Evolutionary conservation across 2,329 filamentous ascomycete species (phyloP).

Genomic region (Fusarium irregulare): DNA sequence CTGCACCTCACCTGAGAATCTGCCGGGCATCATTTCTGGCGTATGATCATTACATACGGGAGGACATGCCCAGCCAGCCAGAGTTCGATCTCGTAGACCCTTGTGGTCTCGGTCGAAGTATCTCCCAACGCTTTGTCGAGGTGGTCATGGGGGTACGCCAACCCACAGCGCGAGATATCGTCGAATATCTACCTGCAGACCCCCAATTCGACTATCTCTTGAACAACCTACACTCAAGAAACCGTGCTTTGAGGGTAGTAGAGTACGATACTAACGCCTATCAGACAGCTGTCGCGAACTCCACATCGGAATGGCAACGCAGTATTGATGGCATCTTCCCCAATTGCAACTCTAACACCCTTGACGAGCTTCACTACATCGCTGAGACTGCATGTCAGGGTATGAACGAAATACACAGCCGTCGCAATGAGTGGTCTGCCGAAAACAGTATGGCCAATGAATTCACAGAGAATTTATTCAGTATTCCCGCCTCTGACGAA

Average conservation of each 20-base stretch:
- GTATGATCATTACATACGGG: slow-evolving; percentile 56
- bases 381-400: slow-evolving; percentile 58
- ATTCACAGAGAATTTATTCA: slow-evolving; percentile 48
- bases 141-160: slow-evolving; percentile 56
- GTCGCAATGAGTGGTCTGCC: slow-evolving; percentile 47
- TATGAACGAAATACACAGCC: slow-evolving; percentile 57
- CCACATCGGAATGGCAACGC: slow-evolving; percentile 56
- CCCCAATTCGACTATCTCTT: slow-evolving; percentile 43
- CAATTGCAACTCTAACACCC: slow-evolving; percentile 57
- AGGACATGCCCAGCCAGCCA: slow-evolving; percentile 45
- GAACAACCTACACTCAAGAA: slow-evolving; percentile 42
- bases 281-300: slow-evolving; percentile 53
- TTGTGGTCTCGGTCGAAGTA: slow-evolving; percentile 52
- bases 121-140: slow-evolving; percentile 61
- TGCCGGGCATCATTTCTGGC: slow-evolving; percentile 59
- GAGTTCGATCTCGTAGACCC: slow-evolving; percentile 58
- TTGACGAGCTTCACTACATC: slow-evolving; percentile 58
- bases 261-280: slow-evolving; percentile 54
- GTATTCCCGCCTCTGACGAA: slow-evolving; percentile 25
- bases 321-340: slow-evolving; percentile 59
- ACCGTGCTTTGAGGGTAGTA: slow-evolving; percentile 42
- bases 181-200: slow-evolving; percentile 51
- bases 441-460: slow-evolving; percentile 48
- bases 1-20: slow-evolving; percentile 51
- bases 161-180: slow-evolving; percentile 49